Conservation (phyloP, 1,139 yeast species). For the Debaryomyces robertsiae region DNA sequence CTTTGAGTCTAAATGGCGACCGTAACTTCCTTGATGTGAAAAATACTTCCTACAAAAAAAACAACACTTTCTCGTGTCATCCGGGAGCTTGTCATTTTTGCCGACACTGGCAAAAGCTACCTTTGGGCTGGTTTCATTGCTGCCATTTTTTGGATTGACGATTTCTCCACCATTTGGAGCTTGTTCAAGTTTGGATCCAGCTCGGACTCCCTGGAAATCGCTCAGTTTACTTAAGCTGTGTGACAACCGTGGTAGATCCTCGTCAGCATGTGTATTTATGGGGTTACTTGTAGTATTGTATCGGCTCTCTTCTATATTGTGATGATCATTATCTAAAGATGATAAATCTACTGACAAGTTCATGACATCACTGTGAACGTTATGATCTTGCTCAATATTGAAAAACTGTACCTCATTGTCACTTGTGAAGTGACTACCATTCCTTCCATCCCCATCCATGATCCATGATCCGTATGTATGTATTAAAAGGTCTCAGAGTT, state of each 20-base stretch:
- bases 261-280: neutral
- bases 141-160: neutral
- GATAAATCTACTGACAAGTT: slow-evolving; percentile 10
- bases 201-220: slow-evolving; percentile 3
- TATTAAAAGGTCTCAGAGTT: no score
- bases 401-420: slow-evolving; percentile 10
- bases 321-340: slow-evolving; percentile 4
- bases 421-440: slow-evolving; percentile 5
- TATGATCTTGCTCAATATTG: slow-evolving; percentile 8
- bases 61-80: slow-evolving; percentile 13
- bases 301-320: slow-evolving; percentile 3
- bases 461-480: neutral
- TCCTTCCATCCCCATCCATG: slow-evolving; percentile 9
- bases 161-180: neutral
- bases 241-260: slow-evolving; percentile 1
- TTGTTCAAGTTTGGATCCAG: slow-evolving; percentile 1
- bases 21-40: slow-evolving; percentile 21
- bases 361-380: slow-evolving; percentile 8
- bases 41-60: slow-evolving; percentile 21
- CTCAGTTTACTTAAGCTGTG: slow-evolving; percentile 2
- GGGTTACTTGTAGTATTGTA: slow-evolving; percentile 5
- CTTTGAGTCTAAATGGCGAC: slow-evolving; percentile 23
- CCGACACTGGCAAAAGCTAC: neutral
- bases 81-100: neutral
- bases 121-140: neutral